Base-by-base conservation (phyloP, 1,284 basidiomycete species). In the Tremellales sp. region DNA sequence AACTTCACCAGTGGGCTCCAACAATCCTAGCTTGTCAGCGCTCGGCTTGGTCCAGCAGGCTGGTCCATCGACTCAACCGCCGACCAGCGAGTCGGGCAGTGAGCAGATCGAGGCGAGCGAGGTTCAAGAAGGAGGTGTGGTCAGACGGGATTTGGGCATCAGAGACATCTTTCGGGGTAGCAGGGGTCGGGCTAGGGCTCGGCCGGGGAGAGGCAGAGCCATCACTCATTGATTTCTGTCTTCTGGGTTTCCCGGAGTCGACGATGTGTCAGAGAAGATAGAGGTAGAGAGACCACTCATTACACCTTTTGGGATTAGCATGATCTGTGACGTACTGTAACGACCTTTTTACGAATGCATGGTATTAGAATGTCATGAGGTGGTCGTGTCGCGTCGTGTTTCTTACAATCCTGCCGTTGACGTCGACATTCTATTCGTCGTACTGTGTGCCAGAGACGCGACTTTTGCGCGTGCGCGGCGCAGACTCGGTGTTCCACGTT, bases 371-470 rank as follows among this genome's bases (percentile, higher is more conserved):
- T 33, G 10, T n/a, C n/a, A n/a, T n/a, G n/a, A 22, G 11, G 11
- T 37, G 13, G 25, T 35, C 31, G 37, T 25, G 35, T 37, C 37
- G 27, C 27, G 40, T 31, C 47, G 43, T 43, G 27, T 43, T 26
- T 56, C 55, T 21, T 54, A 52, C 33, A 52, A 57, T 4, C 52
- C 52, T 7, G 52, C 45, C 22, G 31, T 41, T 39, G 24, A 42
- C 24, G 46, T 53, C 52, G 10, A 27, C 39, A 22, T 27, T 29
- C 13, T 42, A 39, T 3, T 48, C 48, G 2, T 53, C 51, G 39
- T 48, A 52, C 45, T 58, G 57, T 12, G 57, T 58, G n/a, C 51
- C 57, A 3, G 57, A 51, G 2, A 58, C 54, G 6, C 46, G 42
- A 22, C 48, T 51, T 36, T 37, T 43, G 15, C 39, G 7, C 47